Evolutionary conservation across 129 eudicot species (phyloP).

Genomic region (Tagetes patula): DNA sequence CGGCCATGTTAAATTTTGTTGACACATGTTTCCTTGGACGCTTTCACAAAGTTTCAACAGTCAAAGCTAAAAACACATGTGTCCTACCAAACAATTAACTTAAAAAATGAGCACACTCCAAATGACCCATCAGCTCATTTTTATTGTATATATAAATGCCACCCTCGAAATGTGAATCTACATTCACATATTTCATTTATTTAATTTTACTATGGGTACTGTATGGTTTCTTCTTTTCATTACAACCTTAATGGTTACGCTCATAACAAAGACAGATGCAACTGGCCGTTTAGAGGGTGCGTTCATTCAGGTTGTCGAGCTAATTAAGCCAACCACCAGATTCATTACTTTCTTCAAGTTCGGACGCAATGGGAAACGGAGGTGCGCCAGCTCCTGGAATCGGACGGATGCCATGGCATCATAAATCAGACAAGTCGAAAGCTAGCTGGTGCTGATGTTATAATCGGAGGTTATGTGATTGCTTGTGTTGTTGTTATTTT

Average conservation of each 20-base stretch:
- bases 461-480: conserved; percentile 53
- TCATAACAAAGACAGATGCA: conserved; percentile 23
- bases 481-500: conserved; percentile 46
- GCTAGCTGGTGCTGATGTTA: conserved; percentile 56
- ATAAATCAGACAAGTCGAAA: conserved; percentile 23
- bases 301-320: conserved; percentile 5
- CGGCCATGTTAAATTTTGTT: conserved; percentile 18
- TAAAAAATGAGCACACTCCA: conserved; percentile 8
- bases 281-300: conserved; percentile 15
- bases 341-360: conserved; percentile 2
- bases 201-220: conserved; percentile 15
- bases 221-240: conserved; percentile 29
- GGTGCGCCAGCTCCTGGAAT: conserved; percentile 9
- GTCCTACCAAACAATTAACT: conserved; percentile 22
- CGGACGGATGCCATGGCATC: conserved; percentile 35
- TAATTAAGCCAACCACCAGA: conserved; percentile 26
- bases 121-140: conserved; percentile 8
- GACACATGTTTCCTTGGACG: conserved; percentile 28
- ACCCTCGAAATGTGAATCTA: not conserved
- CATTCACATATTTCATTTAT: conserved; percentile 20
- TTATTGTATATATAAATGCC: conserved; percentile 21
- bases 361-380: not conserved
- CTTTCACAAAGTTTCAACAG: conserved; percentile 25
- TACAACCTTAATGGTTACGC: conserved; percentile 5
- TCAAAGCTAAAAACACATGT: conserved; percentile 20